Conservation (phyloP, 2,329 filamentous ascomycete species). For the Ophiocordyceps robertsii region DNA sequence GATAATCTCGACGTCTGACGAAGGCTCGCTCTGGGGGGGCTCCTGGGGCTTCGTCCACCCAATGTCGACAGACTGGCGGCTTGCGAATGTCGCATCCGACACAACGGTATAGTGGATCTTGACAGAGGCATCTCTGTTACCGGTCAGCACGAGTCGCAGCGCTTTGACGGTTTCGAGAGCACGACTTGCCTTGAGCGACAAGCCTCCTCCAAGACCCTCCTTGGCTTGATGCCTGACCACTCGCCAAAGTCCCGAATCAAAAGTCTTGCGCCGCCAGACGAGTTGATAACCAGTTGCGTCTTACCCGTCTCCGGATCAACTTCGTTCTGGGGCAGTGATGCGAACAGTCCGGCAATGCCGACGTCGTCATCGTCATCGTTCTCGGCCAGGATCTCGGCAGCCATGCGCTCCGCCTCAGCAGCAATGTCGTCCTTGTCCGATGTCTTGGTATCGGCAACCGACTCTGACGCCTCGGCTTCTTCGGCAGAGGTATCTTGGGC, state of each 20-base stretch:
- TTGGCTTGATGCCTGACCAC: conserved; percentile 62
- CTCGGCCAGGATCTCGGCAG: conserved; percentile 43
- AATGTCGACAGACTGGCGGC: conserved; percentile 62
- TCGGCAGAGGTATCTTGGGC: conserved; percentile 11
- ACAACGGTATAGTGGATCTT: conserved; percentile 55
- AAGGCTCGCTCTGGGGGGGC: conserved; percentile 18
- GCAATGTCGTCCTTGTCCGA: conserved; percentile 25
- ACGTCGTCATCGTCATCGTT: conserved; percentile 41
- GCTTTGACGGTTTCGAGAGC: not conserved
- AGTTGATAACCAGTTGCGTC: conserved; percentile 39
- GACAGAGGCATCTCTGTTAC: conserved; percentile 51
- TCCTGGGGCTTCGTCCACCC: conserved; percentile 66
- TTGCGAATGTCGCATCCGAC: conserved; percentile 62
- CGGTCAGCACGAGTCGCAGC: conserved; percentile 5
- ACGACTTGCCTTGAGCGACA: conserved; percentile 61
- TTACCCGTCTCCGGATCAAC: conserved; percentile 45
- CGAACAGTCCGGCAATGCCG: conserved; percentile 37
- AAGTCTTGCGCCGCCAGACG: conserved; percentile 38
- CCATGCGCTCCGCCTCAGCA: conserved; percentile 44
- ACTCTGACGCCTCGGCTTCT: conserved; percentile 7
- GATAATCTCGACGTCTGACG: conserved; percentile 29
- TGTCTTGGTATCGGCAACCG: conserved; percentile 17
- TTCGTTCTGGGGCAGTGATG: conserved; percentile 46
- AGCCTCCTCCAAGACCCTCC: conserved; percentile 70
- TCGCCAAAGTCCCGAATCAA: conserved; percentile 74